phyloP scores from a whole-genome alignment of 2,329 filamentous ascomycete genomes.

The Xylariales sp. region DNA sequence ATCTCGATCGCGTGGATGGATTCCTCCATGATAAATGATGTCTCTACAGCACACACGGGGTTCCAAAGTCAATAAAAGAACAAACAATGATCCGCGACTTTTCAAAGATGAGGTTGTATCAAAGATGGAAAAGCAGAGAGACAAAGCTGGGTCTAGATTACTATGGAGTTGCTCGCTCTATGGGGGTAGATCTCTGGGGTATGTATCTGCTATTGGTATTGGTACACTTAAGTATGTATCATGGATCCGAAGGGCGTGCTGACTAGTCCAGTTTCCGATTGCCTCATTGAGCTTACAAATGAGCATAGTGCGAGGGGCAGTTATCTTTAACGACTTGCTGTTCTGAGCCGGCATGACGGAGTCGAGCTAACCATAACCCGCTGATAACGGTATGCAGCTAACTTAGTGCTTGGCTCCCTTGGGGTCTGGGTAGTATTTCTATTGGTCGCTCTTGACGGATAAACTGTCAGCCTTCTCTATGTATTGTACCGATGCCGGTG shows the following conservation, averaged over 20 bases:
- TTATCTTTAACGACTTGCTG: conserved; percentile 7
- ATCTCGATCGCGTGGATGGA: conserved; percentile 12
- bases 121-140: not conserved
- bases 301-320: not conserved
- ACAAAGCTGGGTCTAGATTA: not conserved
- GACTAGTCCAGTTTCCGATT: not conserved
- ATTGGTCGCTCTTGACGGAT: no score
- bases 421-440: no score
- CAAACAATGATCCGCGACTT: no score
- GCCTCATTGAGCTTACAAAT: conserved; percentile 8
- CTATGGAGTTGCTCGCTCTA: no score
- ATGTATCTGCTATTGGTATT: no score
- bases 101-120: no score
- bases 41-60: not conserved
- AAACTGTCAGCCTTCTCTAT: no score
- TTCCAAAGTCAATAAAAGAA: not conserved
- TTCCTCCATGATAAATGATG: conserved; percentile 5
- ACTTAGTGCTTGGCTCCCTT: not conserved
- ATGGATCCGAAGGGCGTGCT: no score
- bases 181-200: not conserved
- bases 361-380: no score
- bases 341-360: not conserved
- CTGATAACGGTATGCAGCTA: conserved; percentile 1
- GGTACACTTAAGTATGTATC: no score
- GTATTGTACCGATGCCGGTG: no score